Base-by-base conservation (phyloP, 805 yeast species). In the Schizosaccharomyces japonicus region DNA sequence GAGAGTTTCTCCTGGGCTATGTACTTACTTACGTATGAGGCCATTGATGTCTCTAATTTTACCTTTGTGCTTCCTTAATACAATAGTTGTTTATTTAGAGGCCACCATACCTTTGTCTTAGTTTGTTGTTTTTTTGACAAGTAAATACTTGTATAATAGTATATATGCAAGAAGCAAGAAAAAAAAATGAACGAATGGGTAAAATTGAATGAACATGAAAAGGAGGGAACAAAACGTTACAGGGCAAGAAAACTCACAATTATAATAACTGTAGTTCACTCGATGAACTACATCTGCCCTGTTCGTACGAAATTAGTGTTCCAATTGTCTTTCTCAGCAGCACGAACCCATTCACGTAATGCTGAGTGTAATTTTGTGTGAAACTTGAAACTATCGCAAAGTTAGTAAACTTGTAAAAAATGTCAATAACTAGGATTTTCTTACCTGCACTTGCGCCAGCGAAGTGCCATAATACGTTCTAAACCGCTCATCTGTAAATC, bases 1-100 rank as follows among this genome's bases (percentile, higher is more conserved):
- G 42, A 36, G 23, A 36, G 23, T 36, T 13, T 36, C 15, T 36
- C 42, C 13, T 36, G 42, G 42, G 42, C 42, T 19, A 19, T 36
- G 27, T 27, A 36, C 3, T 36, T 36, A n/a, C 13, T 36, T 19
- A 36, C 17, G 6, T 25, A 36, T 4, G 42, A 36, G 23, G 13
- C 27, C 23, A 17, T 36, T 13, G 42, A 36, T 23, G 17, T 36
- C 23, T 36, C 42, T 19, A 27, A 27, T 19, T 36, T 36, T 36
- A 36, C 42, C 17, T 36, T 36, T 36, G 26, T 36, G 6, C 6
- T 36, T 21, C 27, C n/a, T n/a, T n/a, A n/a, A n/a, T n/a, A n/a
- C n/a, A n/a, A n/a, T n/a, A n/a, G n/a, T n/a, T n/a, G n/a, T n/a
- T n/a, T n/a, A n/a, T n/a, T n/a, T n/a, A n/a, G n/a, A n/a, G n/a